These are phyloP conservation scores for Saksenaea oblongispora DNA, from an alignment of 371 early-diverging fungal species.

Conservation along the genomic window DNA sequence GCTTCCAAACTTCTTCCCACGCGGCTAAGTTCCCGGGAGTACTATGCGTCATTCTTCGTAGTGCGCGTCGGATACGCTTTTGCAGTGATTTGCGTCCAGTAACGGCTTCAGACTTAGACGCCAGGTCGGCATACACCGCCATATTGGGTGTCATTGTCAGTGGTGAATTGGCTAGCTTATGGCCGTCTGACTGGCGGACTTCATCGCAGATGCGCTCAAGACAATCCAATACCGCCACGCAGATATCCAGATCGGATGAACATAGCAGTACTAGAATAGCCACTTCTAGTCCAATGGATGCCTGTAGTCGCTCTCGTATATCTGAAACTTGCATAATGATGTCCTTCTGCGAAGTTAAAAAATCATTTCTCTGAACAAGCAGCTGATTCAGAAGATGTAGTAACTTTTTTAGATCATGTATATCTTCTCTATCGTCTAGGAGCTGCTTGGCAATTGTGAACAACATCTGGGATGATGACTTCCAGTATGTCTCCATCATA, in stretches of 20 bases:
- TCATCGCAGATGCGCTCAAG: constrained; percentile 68
- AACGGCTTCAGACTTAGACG: constrained; percentile 57
- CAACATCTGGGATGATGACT: constrained; percentile 50
- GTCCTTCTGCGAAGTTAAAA: constrained; percentile 24
- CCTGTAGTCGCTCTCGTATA: constrained; percentile 65
- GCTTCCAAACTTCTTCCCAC: constrained; percentile 84
- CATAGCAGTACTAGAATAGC: constrained; percentile 78
- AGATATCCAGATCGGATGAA: constrained; percentile 74
- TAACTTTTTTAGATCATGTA: constrained; percentile 55
- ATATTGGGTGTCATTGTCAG: constrained; percentile 74
- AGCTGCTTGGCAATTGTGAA: constrained; percentile 44
- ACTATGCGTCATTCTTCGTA: constrained; percentile 69
- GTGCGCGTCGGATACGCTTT: constrained; percentile 71
- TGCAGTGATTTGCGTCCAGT: constrained; percentile 78
- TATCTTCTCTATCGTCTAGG: constrained; percentile 44
- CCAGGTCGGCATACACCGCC: constrained; percentile 72
- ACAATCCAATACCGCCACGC: constrained; percentile 62
- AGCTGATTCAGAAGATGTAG: constrained; percentile 63
- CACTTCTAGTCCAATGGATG: constrained; percentile 76
- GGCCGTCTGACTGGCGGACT: constrained; percentile 59
- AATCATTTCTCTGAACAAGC: constrained; percentile 60
- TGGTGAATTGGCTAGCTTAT: constrained; percentile 52
- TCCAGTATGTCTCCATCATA: constrained; percentile 65
- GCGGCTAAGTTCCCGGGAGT: constrained; percentile 82
- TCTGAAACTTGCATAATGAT: constrained; percentile 55